Percentiles rank a stretch among this genome's conserved stretches.
Conservation (phyloP, 2,329 filamentous ascomycete species). For the Fusarium sp. region DNA sequence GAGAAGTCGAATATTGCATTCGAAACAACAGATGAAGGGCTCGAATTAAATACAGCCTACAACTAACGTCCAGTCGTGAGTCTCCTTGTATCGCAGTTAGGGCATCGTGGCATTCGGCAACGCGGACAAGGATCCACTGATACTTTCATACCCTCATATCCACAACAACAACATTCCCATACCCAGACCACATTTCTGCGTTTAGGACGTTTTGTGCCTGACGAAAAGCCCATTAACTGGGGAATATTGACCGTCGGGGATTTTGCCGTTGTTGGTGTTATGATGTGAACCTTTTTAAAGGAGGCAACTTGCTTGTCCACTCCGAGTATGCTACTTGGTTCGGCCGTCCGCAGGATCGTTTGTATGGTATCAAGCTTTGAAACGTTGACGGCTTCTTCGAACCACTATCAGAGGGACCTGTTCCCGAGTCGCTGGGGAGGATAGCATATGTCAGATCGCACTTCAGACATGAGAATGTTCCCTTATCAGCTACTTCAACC, state of each 20-base stretch:
- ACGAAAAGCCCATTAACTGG: accelerated
- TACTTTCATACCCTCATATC: accelerated
- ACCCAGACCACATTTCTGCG: accelerated
- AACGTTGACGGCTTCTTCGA: accelerated
- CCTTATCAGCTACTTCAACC: accelerated
- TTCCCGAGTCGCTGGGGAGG: accelerated
- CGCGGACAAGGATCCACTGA: accelerated
- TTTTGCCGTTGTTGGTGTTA: not conserved
- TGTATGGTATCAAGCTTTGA: accelerated
- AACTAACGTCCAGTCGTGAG: not conserved
- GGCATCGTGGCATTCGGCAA: not conserved
- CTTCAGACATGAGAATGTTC: not conserved
- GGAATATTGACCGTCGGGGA: accelerated
- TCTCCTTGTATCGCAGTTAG: not conserved
- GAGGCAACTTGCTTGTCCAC: not conserved
- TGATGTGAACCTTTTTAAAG: not conserved
- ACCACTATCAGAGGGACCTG: not conserved
- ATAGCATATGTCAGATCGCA: not conserved
- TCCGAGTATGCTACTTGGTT: not conserved
- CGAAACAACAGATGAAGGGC: too few species aligned
- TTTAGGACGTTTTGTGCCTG: accelerated
- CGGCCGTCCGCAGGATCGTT: not conserved
- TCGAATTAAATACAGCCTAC: too few species aligned
- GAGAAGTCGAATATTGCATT: too few species aligned
- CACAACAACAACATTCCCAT: not conserved